Base-by-base conservation (phyloP, 495 filamentous ascomycete genomes). In the Neurospora sp. region DNA sequence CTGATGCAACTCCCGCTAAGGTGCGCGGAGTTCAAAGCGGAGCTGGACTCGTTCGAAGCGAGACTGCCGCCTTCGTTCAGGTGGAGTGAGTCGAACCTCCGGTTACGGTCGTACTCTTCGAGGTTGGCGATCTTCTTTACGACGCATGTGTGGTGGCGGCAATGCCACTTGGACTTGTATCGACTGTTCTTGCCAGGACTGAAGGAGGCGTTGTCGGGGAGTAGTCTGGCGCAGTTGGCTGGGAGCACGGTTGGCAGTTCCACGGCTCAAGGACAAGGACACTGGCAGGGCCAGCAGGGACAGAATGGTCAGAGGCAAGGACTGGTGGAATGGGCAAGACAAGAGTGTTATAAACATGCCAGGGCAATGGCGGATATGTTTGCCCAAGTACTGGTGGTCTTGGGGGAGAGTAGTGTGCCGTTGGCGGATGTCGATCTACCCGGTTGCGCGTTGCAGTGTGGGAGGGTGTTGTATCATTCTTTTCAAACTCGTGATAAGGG, bases 91-190 rank as follows among this genome's bases (percentile, higher is more conserved):
- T 83, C 77, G 73, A 86, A 85, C 69, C 75, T 86, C 17, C 82
- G 83, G 9, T 75, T 87, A 27, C 83, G 84, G n/a, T 81, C 81
- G 7, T 87, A 86, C 74, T 86, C 85, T 0, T 77, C 82, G 20
- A 75, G 84, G 0, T 73, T 85, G 8, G 82, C 82, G 40, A 82
- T 86, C 53, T 86, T 83, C 68, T 76, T 87, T 73, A 86, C 84
- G 83, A 85, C 85, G 16, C 85, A 87, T 69, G 79, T 86, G 4
- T 83, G 80, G 82, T 86, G 85, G 84, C 73, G 83, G 38, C 85
- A 86, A 69, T 87, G 85, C 69, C 79, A 86, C 53, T 82, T 84
- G 41, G 85, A 87, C 73, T 78, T 87, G 4, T 86, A 83, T 73
- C 82, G 85, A 12, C 75, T 86, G 16, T 83, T 82, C 38, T 73